Conservation (phyloP, 75 land plant genomes). For the Cunninghamia lanceolata region DNA sequence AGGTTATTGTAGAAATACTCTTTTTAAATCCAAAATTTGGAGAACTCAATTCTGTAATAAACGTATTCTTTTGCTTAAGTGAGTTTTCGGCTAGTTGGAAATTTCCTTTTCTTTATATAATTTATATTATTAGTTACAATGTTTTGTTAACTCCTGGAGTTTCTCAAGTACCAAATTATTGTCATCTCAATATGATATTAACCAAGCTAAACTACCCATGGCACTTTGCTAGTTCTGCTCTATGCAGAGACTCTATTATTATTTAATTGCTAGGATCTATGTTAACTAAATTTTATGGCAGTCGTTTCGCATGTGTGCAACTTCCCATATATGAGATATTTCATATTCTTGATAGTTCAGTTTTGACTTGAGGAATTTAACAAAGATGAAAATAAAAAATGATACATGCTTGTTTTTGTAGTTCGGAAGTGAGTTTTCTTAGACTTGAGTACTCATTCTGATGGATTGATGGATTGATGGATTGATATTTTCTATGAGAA, state of each 20-base stretch:
- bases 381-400: neutral
- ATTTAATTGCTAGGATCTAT: neutral
- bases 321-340: neutral
- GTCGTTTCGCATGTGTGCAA: neutral
- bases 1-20: neutral
- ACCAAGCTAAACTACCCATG: neutral
- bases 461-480: neutral
- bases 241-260: neutral
- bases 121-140: neutral
- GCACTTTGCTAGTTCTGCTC: neutral
- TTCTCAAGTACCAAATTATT: neutral
- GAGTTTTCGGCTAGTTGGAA: neutral
- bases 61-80: neutral
- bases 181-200: neutral
- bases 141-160: neutral
- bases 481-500: neutral
- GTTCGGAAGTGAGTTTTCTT: neutral
- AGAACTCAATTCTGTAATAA: neutral
- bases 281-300: neutral
- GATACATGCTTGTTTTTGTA: neutral
- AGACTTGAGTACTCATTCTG: neutral
- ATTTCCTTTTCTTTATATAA: neutral
- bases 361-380: neutral
- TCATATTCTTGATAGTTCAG: neutral
- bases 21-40: neutral